Evolutionary conservation across 1,284 basidiomycete genomes (phyloP), one percentile per base, ranked within the genome.

Genomic region (Crepidotus sp.): DNA sequence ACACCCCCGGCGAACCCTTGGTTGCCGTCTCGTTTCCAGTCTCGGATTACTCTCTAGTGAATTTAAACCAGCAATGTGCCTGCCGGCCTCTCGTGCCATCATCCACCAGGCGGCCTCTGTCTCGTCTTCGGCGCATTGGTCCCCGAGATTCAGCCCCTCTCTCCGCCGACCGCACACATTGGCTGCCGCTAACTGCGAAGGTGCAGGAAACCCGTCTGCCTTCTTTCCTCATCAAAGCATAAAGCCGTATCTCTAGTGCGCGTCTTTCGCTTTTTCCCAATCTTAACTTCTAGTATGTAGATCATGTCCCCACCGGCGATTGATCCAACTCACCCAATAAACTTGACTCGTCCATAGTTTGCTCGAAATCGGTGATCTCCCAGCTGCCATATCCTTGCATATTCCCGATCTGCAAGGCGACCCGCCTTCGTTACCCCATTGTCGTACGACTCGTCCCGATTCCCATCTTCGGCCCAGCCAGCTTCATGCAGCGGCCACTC

Each of bases 351-450:
- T 18, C 25, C 42, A 39, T 36, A 48, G 40, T 27, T 48, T 48
- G 46, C 46, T 7, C 27, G 8, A 29, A 48, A 48, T 48, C 46
- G 46, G 37, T 48, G 46, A 43, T 44, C 46, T 32, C 27, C 32
- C 21, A 27, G 34, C 32, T 43, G 40, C 29, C 33, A 38, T 29
- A 19, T 40, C 35, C 17, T 27, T 15, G 24, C 38, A 36, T 37
- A 37, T 46, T 37, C 39, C 45, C 45, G 45, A 46, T 46, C 45
- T 37, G 39, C 45, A 41, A 42, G 36, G 36, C 32, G 25, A 35
- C 19, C 31, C 25, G 14, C 30, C 40, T 36, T 41, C 27, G 21
- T 30, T 31, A 15, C 17, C 1, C 30, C 22, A 18, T 15, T 42
- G 31, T 48, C 36, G 46, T 48, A 43, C 46, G 46, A 48, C 46